phyloP scores from a whole-genome alignment of 1,284 basidiomycete genomes.

The Entoloma clypeatum region DNA sequence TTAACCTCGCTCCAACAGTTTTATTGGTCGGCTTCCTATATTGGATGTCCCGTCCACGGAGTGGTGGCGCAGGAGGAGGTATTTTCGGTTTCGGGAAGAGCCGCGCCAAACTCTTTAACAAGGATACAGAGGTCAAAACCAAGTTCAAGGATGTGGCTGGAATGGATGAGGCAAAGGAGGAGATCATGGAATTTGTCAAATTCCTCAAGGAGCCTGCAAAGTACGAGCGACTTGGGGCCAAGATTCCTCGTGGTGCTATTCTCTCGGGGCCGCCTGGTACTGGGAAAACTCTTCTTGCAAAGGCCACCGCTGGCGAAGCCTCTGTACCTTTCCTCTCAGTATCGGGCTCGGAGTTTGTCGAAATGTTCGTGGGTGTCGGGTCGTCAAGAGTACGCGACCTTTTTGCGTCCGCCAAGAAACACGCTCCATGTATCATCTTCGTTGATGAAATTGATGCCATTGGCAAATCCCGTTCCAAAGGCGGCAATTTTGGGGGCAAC shows the following conservation, averaged over 20 bases:
- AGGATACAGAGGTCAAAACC: slow-evolving; percentile 92
- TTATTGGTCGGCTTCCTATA: slow-evolving; percentile 89
- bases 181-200: slow-evolving; percentile 99
- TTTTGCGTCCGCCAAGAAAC: slow-evolving; percentile 96
- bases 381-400: slow-evolving; percentile 96
- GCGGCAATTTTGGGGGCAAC: slow-evolving; percentile 88
- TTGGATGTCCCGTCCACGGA: slow-evolving; percentile 83
- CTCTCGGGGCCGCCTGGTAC: slow-evolving; percentile 98
- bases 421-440: slow-evolving; percentile 98
- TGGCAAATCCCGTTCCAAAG: slow-evolving; percentile 91
- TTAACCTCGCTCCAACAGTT: slow-evolving; percentile 94
- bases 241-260: slow-evolving; percentile 98
- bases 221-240: slow-evolving; percentile 96
- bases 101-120: slow-evolving; percentile 94
- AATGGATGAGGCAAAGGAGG: slow-evolving; percentile 99
- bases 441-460: slow-evolving; percentile 99
- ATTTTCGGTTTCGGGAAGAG: slow-evolving; percentile 99
- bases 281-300: slow-evolving; percentile 96
- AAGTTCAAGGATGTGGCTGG: slow-evolving; percentile 97
- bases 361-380: slow-evolving; percentile 99
- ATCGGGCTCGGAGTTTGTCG: slow-evolving; percentile 98
- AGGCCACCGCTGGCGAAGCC: slow-evolving; percentile 97
- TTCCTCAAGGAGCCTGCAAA: slow-evolving; percentile 95
- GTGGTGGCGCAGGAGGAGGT: slow-evolving; percentile 75
- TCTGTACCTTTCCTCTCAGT: slow-evolving; percentile 97